Percentiles rank a stretch among this genome's conserved stretches.
phyloP scores from a whole-genome alignment of 2,329 filamentous ascomycete genomes.

The Aspergillus novofumigatus region DNA sequence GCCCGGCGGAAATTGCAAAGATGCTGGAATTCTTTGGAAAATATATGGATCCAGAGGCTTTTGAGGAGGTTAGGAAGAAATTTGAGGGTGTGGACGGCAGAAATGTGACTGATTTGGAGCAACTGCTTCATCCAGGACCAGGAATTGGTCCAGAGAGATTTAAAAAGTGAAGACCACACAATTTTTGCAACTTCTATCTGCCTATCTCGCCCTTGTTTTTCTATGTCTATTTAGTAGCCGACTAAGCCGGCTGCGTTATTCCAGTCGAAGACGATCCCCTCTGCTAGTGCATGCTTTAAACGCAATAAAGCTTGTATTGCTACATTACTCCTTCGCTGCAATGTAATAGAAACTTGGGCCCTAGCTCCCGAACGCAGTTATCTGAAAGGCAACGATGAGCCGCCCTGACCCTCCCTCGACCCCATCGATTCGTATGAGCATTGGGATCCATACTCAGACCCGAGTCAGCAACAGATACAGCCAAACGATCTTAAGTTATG shows the following conservation, averaged over 20 bases:
- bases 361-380: too few relatives aligned
- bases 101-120: slow-evolving; percentile 2
- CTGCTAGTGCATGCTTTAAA: neutral
- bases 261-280: neutral
- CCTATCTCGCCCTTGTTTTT: slow-evolving; percentile 1
- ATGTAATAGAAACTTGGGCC: too few relatives aligned
- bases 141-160: neutral
- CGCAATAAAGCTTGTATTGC: neutral
- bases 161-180: neutral
- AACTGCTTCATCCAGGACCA: slow-evolving; percentile 1
- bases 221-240: slow-evolving; percentile 4
- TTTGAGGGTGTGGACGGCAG: slow-evolving; percentile 3
- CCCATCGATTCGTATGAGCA: too few relatives aligned
- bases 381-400: too few relatives aligned
- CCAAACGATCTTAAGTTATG: too few relatives aligned
- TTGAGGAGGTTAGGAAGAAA: neutral
- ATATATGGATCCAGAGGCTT: neutral
- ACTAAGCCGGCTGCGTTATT: slow-evolving; percentile 4
- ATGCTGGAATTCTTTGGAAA: slow-evolving; percentile 1
- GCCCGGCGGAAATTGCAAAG: slow-evolving; percentile 2
- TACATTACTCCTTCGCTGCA: too few relatives aligned
- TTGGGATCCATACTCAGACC: too few relatives aligned
- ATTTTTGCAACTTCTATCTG: neutral
- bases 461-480: too few relatives aligned
- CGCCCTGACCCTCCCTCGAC: too few relatives aligned